Base-by-base conservation (phyloP, 169 alveolate genomes). In the Eimeria praecox region DNA sequence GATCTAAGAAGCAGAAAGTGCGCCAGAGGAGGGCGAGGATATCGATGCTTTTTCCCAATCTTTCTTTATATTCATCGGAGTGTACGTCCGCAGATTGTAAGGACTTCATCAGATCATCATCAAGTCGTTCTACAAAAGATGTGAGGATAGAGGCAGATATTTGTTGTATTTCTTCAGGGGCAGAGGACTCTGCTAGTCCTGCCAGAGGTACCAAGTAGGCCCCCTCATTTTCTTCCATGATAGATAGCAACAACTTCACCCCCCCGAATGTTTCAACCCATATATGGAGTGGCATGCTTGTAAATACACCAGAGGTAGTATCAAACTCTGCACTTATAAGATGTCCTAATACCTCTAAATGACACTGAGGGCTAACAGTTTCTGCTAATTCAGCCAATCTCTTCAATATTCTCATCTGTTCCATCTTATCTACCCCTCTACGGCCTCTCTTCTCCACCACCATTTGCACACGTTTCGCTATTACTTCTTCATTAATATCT, bases 401-500 rank as follows among this genome's bases (percentile, higher is more conserved):
- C 92, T 98, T 97, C 75, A 98, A 92, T 35, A 98, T 96, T 64
- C 98, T 95, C 78, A 98, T 97, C 62, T 98, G 98, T 71, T 98
- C 99, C 91, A 96, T 97, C 40, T 97, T 98, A 87, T 98, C 98
- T 44, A 98, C 98, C 30, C 99, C 99, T 38, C 98, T 95, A 82
- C 98, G 97, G 22, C 99, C 99, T 46, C 99, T 96, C 88, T 97
- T 98, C 92, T 98, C 99, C 12, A 98, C 98, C 9, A 98, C 98
- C 86, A 98, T 95, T 96, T 97, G 98, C 27, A 98, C 98, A 40
- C 98, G 95, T 69, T 95, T 83, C 90, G 97, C 97, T 71, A 98
- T 97, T 59, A 96, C 97, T 2, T 98, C 98, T 56, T 96, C 99
- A 52, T 97, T 88, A 40, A 98, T 82, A 95, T 97, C 96, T 33